Evolutionary conservation across 2,329 filamentous ascomycete species (phyloP), one percentile per base, ranked within the genome.

Genomic region (Colletotrichum limetticola): DNA sequence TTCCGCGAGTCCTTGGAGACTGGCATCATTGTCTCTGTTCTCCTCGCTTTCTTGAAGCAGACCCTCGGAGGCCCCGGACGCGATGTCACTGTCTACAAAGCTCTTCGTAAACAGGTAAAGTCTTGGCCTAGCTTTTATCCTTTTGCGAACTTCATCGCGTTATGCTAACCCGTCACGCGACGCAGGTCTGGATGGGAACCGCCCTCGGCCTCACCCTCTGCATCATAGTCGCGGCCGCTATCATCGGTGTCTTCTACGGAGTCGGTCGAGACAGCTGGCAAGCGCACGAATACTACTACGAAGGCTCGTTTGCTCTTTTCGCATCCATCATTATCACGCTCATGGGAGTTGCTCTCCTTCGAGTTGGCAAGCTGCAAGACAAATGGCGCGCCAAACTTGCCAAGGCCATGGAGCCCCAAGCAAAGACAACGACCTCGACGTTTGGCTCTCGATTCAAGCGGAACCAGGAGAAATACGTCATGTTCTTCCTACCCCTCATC

Each of bases 311-410:
- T 78, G 90, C 88, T n/a, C 85, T 97, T 53, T 80, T 97, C 64
- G 94, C 95, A 2, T 87, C 91, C 22, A 76, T 97, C 76, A 95
- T 97, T 83, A 97, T 97, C 83, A 93, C 93, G 46, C 77, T 95
- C 74, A 92, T 97, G 85, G 95, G 95, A 30, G 92, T 91, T 37
- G 94, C 93, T 5, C 89, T 97, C 35, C 89, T 97, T 8, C 92
- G 95, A 30, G 89, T 97, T 67, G 93, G 91, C 74, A 97, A 96
- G 82, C 89, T 97, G 81, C 93, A 95, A 80, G 91, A 93, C 74
- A 97, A 97, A 83, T 97, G 95, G 95, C 90, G 91, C n/a, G 85
- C 92, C 77, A 97, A 97, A 89, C 90, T 97, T 28, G 90, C 92
- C 22, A 90, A 89, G 77, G 90, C 93, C 2, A 83, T 97, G 35